Conservation (phyloP, 2,329 filamentous ascomycete species). For the Ophiostoma triangulosporum region DNA sequence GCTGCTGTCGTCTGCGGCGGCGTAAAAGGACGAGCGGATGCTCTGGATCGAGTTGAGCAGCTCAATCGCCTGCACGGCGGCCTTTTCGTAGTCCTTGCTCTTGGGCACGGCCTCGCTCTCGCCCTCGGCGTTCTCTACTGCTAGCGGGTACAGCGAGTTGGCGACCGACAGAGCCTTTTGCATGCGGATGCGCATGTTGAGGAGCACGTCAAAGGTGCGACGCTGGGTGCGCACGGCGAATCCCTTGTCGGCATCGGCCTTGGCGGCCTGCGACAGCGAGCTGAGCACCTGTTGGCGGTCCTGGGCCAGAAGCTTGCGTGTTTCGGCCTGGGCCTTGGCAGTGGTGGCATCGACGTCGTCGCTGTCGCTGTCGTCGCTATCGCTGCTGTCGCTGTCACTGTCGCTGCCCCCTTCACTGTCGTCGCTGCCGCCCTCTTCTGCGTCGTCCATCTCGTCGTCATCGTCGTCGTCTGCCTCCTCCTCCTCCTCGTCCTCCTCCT, state of each 20-base stretch:
- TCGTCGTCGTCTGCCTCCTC: constrained; percentile 20
- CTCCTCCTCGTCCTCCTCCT: constrained; percentile 19
- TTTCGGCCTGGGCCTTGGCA: constrained; percentile 35
- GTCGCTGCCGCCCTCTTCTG: constrained; percentile 32
- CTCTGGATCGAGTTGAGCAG: constrained; percentile 71
- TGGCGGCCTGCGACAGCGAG: constrained; percentile 48
- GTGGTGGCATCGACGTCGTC: constrained; percentile 20
- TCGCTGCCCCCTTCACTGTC: constrained; percentile 18
- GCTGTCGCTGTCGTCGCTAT: constrained; percentile 21
- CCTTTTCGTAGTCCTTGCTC: constrained; percentile 52
- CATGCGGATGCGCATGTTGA: constrained; percentile 82
- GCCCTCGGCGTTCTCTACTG: constrained; percentile 23
- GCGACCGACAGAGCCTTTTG: constrained; percentile 79
- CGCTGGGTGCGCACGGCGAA: constrained; percentile 75
- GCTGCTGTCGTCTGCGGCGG: constrained; percentile 27
- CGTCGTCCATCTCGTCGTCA: constrained; percentile 30
- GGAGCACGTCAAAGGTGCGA: constrained; percentile 70
- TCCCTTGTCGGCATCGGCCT: constrained; percentile 73
- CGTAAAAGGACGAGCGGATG: constrained; percentile 48
- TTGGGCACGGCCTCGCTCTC: constrained; percentile 12
- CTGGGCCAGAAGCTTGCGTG: constrained; percentile 54
- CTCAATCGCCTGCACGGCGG: constrained; percentile 48
- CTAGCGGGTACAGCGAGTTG: constrained; percentile 52
- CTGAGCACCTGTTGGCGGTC: constrained; percentile 54
- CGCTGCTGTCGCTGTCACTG: constrained; percentile 18